Conservation (phyloP, 2,329 filamentous ascomycete genomes). For the Ascochyta fabae region DNA sequence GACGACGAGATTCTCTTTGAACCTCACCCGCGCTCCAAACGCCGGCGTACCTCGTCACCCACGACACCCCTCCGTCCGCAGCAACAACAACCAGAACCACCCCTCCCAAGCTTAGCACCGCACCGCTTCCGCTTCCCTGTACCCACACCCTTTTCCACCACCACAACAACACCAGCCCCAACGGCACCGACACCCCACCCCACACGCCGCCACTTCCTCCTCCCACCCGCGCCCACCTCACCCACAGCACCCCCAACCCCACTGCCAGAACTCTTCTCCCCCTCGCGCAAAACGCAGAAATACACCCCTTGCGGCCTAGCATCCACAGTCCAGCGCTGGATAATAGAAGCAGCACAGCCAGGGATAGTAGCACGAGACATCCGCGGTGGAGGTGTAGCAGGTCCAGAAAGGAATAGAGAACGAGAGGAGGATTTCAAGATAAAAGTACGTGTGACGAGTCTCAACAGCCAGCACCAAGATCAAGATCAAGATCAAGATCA, state of each 20-base stretch:
- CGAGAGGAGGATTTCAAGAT: slow-evolving; percentile 31
- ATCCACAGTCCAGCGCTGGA: slow-evolving; percentile 57
- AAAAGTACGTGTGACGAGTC: slow-evolving; percentile 18
- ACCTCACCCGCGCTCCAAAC: slow-evolving; percentile 26
- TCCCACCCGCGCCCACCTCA: slow-evolving; percentile 42
- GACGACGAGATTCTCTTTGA: slow-evolving; percentile 42
- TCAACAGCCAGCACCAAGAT: not conserved
- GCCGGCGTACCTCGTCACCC: slow-evolving; percentile 29
- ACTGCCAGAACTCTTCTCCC: slow-evolving; percentile 61
- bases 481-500: no score
- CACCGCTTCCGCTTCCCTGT: slow-evolving; percentile 37
- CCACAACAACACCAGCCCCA: not conserved
- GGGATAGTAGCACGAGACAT: slow-evolving; percentile 26
- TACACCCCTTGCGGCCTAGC: slow-evolving; percentile 59
- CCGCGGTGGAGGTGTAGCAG: slow-evolving; percentile 15
- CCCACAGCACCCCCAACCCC: slow-evolving; percentile 40
- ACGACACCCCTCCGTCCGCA: not conserved
- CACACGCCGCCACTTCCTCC: slow-evolving; percentile 49
- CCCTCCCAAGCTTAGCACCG: slow-evolving; percentile 11
- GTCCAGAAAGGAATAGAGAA: slow-evolving; percentile 23
- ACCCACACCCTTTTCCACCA: slow-evolving; percentile 3
- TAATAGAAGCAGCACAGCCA: slow-evolving; percentile 51
- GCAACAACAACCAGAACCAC: not conserved
- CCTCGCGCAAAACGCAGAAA: slow-evolving; percentile 57
- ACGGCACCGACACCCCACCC: slow-evolving; percentile 10